These are phyloP conservation scores for Entomortierella lignicola DNA, from an alignment of 192 early-diverging fungal species.

Conservation along the genomic window DNA sequence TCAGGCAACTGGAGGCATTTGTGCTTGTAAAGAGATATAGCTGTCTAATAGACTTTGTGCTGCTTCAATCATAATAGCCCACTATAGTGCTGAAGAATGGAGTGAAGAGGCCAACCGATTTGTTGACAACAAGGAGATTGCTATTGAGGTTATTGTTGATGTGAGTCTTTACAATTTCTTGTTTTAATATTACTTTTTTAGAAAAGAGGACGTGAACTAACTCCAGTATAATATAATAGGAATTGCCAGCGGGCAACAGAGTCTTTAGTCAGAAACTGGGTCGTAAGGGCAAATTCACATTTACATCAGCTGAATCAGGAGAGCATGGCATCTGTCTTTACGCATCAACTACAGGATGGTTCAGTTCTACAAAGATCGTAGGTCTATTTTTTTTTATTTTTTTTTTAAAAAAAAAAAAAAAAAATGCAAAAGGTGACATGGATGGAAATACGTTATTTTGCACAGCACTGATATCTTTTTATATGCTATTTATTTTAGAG, in stretches of 20 bases:
- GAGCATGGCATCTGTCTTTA: conserved; percentile 93
- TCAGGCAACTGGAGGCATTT: no score
- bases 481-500: conserved; percentile 21
- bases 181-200: neutral
- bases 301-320: conserved; percentile 89
- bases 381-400: neutral
- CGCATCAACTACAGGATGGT: conserved; percentile 74
- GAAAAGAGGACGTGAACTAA: neutral
- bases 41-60: neutral
- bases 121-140: conserved; percentile 68
- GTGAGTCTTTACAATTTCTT: conserved; percentile 51
- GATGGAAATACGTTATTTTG: no score
- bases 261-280: conserved; percentile 85
- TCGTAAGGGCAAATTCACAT: conserved; percentile 86
- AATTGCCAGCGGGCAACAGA: conserved; percentile 56
- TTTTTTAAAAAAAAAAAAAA: no score
- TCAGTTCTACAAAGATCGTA: conserved; percentile 76
- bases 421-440: no score
- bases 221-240: conserved; percentile 38
- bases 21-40: neutral
- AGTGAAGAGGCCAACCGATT: conserved; percentile 68
- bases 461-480: neutral
- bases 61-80: conserved; percentile 39
- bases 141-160: conserved; percentile 81
- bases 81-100: conserved; percentile 88